Evolutionary conservation across 75 land plant species (phyloP).

Genomic region (Pinus albicaulis): DNA sequence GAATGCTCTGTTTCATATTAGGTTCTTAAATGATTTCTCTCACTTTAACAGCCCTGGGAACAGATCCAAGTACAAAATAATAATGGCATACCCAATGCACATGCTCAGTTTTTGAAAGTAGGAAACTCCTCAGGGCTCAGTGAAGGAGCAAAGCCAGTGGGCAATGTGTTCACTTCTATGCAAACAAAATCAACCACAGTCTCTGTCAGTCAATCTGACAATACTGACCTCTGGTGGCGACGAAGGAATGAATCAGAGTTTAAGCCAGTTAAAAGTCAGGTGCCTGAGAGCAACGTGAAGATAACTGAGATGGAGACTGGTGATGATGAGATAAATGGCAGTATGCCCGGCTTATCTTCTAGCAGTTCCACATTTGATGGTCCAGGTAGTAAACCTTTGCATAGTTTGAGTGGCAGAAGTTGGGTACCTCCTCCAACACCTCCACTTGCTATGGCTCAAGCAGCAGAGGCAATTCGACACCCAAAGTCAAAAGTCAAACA

Average conservation of each 20-base stretch:
- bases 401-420: slow-evolving; percentile 1
- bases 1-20: not conserved
- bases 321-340: slow-evolving; percentile 12
- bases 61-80: slow-evolving; percentile 14
- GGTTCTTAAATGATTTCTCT: not conserved
- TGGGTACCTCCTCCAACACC: slow-evolving; percentile 85
- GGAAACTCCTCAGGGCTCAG: not conserved
- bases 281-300: slow-evolving; percentile 8
- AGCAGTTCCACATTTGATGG: not conserved
- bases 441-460: slow-evolving; percentile 58
- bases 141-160: not conserved
- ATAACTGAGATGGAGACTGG: slow-evolving; percentile 44
- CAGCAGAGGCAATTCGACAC: slow-evolving; percentile 65
- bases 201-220: not conserved
- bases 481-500: slow-evolving; percentile 31
- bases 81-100: not conserved
- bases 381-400: not conserved
- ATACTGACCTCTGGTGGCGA: slow-evolving; percentile 43
- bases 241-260: slow-evolving; percentile 19
- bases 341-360: not conserved
- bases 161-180: not conserved
- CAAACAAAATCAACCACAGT: slow-evolving; percentile 1
- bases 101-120: slow-evolving; percentile 1
- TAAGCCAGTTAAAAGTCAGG: not conserved
- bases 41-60: slow-evolving; percentile 44